Conservation (phyloP, 768 basidiomycete species). For the Cyclocybe cylindracea region DNA sequence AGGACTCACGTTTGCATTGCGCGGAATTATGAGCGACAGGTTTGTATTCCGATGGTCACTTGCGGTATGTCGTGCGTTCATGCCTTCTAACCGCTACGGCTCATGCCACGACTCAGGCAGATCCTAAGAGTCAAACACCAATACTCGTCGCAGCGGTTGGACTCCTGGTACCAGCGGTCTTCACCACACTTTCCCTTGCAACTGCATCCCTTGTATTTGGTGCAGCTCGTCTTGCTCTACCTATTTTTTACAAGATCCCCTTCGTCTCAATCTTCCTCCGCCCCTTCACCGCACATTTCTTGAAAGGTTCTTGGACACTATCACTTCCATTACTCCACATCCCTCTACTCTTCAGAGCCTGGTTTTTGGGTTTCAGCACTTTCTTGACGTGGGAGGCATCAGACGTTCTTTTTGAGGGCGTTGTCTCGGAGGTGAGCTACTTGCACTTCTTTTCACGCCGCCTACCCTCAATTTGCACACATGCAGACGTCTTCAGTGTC, state of each 20-base stretch:
- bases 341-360: constrained; percentile 46
- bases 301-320: constrained; percentile 56
- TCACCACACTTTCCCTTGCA: constrained; percentile 38
- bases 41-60: constrained; percentile 48
- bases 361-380: constrained; percentile 52
- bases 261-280: constrained; percentile 49
- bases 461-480: background rate
- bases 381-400: constrained; percentile 64
- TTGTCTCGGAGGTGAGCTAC: constrained; percentile 53
- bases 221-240: constrained; percentile 46
- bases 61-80: constrained; percentile 14
- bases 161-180: constrained; percentile 39
- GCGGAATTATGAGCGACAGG: constrained; percentile 66
- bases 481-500: constrained; percentile 50
- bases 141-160: constrained; percentile 22
- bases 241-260: constrained; percentile 56
- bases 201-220: constrained; percentile 48
- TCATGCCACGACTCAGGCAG: constrained; percentile 1
- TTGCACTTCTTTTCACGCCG: background rate
- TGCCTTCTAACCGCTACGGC: background rate
- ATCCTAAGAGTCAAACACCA: constrained; percentile 6
- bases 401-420: constrained; percentile 59
- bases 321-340: constrained; percentile 48
- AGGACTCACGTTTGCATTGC: constrained; percentile 48
- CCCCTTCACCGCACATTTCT: constrained; percentile 66